phyloP scores from a whole-genome alignment of 2,329 filamentous ascomycete species.

The Chrysoporthe austroafricana region DNA sequence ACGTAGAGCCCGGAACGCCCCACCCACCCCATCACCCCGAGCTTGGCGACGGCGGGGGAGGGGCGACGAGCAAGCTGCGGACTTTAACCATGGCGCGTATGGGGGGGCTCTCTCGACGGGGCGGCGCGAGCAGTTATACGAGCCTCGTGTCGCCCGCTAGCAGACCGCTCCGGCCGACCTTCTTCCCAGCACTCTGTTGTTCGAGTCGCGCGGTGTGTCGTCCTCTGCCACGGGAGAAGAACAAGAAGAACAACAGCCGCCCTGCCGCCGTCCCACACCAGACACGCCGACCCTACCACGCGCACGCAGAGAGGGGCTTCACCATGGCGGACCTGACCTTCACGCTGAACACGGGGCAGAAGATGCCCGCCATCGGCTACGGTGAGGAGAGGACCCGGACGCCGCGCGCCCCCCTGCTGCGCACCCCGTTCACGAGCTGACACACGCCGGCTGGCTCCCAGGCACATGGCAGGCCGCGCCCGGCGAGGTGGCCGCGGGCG shows the following conservation, averaged over 20 bases:
- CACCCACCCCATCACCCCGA: neutral
- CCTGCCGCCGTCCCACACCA: neutral
- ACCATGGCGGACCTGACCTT: constrained; percentile 60
- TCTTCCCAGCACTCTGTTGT: neutral
- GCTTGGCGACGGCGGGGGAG: constrained; percentile 16
- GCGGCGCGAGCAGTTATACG: constrained; percentile 4
- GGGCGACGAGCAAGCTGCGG: neutral
- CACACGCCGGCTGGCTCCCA: constrained; percentile 34
- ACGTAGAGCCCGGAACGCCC: too few species aligned
- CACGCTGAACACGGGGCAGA: constrained; percentile 66
- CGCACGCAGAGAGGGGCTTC: constrained; percentile 10
- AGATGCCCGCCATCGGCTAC: constrained; percentile 67
- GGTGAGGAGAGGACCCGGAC: constrained; percentile 46
- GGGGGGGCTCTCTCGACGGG: neutral
- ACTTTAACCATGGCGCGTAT: neutral
- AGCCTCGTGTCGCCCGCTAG: neutral
- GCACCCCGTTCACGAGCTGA: neutral
- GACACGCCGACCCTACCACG: neutral
- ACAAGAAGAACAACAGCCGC: neutral
- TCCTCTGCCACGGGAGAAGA: neutral
- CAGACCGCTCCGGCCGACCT: too few species aligned
- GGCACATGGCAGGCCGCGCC: constrained; percentile 68
- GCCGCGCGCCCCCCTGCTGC: neutral
- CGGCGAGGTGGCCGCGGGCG: constrained; percentile 62
- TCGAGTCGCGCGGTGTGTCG: too few species aligned